Conservation (phyloP, 768 basidiomycete species). For the Podaxis pistillaris region DNA sequence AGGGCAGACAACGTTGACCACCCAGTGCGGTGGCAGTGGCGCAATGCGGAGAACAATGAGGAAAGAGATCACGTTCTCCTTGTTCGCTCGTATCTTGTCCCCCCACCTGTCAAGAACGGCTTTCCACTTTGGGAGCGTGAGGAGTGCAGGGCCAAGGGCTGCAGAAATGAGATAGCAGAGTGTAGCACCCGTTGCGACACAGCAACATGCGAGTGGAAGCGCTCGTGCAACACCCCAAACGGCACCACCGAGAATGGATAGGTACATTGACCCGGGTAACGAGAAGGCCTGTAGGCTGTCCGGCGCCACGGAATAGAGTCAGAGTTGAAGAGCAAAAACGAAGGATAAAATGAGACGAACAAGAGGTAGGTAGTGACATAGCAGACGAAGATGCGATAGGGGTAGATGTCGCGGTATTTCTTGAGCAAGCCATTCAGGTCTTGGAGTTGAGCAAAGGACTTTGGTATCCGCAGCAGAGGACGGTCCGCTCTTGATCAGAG, state of each 20-base stretch:
- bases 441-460: slow-evolving; percentile 84
- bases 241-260: slow-evolving; percentile 94
- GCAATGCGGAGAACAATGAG: slow-evolving; percentile 94
- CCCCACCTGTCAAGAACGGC: slow-evolving; percentile 81
- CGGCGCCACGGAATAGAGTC: slow-evolving; percentile 6
- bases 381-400: slow-evolving; percentile 80
- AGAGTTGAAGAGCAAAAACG: not conserved
- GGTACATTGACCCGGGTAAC: slow-evolving; percentile 95
- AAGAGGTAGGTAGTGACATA: slow-evolving; percentile 91
- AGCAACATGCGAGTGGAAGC: slow-evolving; percentile 86
- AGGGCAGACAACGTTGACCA: slow-evolving; percentile 89
- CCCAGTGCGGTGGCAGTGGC: slow-evolving; percentile 95
- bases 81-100: slow-evolving; percentile 72
- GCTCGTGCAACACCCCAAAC: slow-evolving; percentile 90
- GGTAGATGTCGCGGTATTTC: slow-evolving; percentile 90
- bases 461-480: slow-evolving; percentile 76
- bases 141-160: slow-evolving; percentile 88
- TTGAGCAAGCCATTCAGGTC: slow-evolving; percentile 81
- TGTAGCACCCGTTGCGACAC: slow-evolving; percentile 87
- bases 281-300: slow-evolving; percentile 92
- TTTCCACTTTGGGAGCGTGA: slow-evolving; percentile 84
- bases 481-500: slow-evolving; percentile 66
- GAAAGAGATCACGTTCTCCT: slow-evolving; percentile 85
- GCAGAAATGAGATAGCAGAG: slow-evolving; percentile 93
- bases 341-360: slow-evolving; percentile 45